Base-by-base conservation (phyloP, 2,329 filamentous ascomycete genomes). In the Mollisia scopiformis region DNA sequence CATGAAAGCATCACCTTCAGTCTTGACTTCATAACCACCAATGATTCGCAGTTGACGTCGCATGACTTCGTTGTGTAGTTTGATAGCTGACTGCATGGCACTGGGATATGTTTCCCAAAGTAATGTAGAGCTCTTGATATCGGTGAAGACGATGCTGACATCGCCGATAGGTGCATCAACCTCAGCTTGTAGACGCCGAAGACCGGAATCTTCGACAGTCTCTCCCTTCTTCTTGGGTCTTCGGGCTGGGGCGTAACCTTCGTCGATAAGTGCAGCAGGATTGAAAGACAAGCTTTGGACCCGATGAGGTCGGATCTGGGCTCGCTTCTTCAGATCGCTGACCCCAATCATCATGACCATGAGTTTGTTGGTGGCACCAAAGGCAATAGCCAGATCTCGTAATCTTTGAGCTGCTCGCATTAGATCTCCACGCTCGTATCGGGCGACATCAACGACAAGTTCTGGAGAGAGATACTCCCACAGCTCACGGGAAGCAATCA, bases 341-440 rank as follows among this genome's bases (percentile, higher is more conserved):
- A 99, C 90, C 58, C 93, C 94, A 57, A 99, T 88, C 81, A 99
- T 92, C 94, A 98, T 98, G 47, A 99, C 92, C 93, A 98, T 98
- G 65, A 98, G 91, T 78, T 99, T 99, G 72, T 89, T 90, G 1
- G 88, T 93, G 13, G 94, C 92, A 56, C 95, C 95, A 74, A 97
- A 98, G 1, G 94, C 92, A 73, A 99, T 97, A 43, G 95, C 95
- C 57, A 98, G 81, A 78, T 99, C 95, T 61, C 95, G 88, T 31
- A 99, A 84, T 77, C 96, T 97, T 74, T 98, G 94, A 3, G 95
- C 90, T 16, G 94, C 95, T 57, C 92, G 86, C 95, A 99, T 99
- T 47, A 97, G 82, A 74, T 99, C 94, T 49, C 86, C 85, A 6
- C 93, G 88, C 75, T 97, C 94, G 25, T 90, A 90, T 63, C 93